phyloP scores from a whole-genome alignment of 2,329 filamentous ascomycete species.

The Xylaria sp. region DNA sequence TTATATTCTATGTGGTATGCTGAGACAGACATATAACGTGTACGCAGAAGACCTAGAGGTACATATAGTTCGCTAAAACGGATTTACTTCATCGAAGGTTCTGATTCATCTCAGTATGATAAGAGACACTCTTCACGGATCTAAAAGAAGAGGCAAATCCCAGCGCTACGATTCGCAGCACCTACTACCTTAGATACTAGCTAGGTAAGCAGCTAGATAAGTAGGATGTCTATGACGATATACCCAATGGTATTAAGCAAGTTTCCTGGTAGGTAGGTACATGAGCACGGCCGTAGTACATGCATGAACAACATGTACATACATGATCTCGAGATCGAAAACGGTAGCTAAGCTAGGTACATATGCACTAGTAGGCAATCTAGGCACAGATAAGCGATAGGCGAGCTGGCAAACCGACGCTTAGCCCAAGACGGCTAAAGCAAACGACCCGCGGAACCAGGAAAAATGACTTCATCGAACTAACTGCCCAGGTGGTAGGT shows the following conservation, averaged over 20 bases:
- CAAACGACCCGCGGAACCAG: constrained; percentile 12
- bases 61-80: not conserved
- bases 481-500: constrained; percentile 6
- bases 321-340: not conserved
- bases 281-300: not conserved
- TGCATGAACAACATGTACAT: too few species aligned
- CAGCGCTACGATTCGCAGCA: too few species aligned
- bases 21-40: constrained; percentile 1
- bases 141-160: too few species aligned
- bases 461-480: constrained; percentile 39
- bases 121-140: not conserved
- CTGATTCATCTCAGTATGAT: not conserved
- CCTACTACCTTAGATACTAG: not conserved
- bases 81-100: not conserved
- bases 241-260: not conserved
- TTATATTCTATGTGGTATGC: not conserved
- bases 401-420: not conserved
- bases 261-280: not conserved
- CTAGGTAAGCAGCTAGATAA: not conserved
- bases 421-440: constrained; percentile 33
- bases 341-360: not conserved
- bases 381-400: constrained; percentile 29
- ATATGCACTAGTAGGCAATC: constrained; percentile 1
- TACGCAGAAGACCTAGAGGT: too few species aligned
- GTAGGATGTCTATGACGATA: not conserved